Evolutionary conservation across 345 rosid species (phyloP).

Genomic region (Aquilaria sinensis): DNA sequence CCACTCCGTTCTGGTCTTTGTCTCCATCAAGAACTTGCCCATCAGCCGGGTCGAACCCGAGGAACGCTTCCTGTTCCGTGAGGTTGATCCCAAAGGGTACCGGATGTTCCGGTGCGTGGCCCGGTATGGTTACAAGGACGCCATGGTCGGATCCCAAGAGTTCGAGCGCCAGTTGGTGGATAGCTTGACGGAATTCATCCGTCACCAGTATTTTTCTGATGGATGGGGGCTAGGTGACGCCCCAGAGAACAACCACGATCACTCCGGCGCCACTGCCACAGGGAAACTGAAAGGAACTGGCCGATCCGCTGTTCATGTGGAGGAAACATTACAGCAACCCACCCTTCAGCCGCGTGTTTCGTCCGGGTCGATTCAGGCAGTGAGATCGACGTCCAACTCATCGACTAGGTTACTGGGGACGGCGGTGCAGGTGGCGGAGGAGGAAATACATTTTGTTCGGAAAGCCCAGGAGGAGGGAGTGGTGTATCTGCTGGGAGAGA

Average conservation of each 20-base stretch:
- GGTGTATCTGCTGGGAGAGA: slow-evolving; percentile 62
- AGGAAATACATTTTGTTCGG: slow-evolving; percentile 51
- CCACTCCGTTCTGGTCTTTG: slow-evolving; percentile 59
- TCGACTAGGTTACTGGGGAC: slow-evolving; percentile 16
- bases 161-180: slow-evolving; percentile 49
- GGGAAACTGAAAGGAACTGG: slow-evolving; percentile 15
- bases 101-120: slow-evolving; percentile 70
- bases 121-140: slow-evolving; percentile 62
- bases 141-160: slow-evolving; percentile 26
- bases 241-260: slow-evolving; percentile 5
- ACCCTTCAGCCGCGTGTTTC: slow-evolving; percentile 23
- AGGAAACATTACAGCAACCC: slow-evolving; percentile 30
- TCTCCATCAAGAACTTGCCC: slow-evolving; percentile 62
- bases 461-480: slow-evolving; percentile 57
- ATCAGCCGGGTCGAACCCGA: slow-evolving; percentile 36
- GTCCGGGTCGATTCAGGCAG: slow-evolving; percentile 28
- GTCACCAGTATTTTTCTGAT: slow-evolving; percentile 28
- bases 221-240: slow-evolving; percentile 12
- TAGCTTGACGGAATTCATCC: slow-evolving; percentile 47
- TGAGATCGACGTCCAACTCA: slow-evolving; percentile 10
- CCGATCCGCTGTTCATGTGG: slow-evolving; percentile 13
- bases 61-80: slow-evolving; percentile 68
- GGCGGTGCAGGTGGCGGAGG: slow-evolving; percentile 23
- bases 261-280: slow-evolving; percentile 12
- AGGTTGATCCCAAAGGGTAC: slow-evolving; percentile 47